Conservation (phyloP, 2,329 filamentous ascomycete genomes). For the Xylariaceae sp. region DNA sequence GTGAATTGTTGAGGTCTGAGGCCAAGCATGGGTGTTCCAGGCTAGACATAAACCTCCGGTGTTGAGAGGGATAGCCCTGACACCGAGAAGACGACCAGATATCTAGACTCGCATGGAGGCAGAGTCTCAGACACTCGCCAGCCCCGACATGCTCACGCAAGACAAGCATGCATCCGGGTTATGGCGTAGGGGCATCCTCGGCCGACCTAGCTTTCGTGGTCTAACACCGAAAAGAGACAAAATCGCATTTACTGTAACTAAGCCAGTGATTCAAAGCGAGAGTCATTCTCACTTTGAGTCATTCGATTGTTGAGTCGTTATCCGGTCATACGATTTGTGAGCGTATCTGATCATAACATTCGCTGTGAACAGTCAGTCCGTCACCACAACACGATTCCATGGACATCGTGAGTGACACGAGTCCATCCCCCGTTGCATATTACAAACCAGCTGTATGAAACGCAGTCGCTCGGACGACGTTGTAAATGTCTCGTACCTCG, state of each 20-base stretch:
- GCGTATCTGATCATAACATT: background rate
- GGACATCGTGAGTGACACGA: background rate
- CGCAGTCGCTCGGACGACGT: background rate
- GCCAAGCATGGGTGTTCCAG: too few species aligned
- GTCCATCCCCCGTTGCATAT: background rate
- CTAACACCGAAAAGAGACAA: background rate
- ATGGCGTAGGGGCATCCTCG: background rate
- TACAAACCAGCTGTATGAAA: background rate
- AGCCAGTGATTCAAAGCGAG: too few species aligned
- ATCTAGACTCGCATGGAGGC: background rate
- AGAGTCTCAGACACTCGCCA: background rate
- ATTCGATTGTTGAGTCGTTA: background rate
- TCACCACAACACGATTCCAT: background rate
- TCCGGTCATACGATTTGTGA: background rate
- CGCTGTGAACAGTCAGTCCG: background rate
- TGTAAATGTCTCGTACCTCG: background rate
- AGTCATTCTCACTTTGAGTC: background rate
- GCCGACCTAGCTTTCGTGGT: background rate
- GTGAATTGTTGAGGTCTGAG: too few species aligned
- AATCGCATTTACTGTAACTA: too few species aligned
- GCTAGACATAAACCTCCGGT: background rate
- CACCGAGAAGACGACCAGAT: background rate
- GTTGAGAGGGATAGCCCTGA: background rate
- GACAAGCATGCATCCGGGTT: background rate
- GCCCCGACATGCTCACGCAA: background rate